These are phyloP conservation scores for Venturia aucupariae DNA, from an alignment of 2,329 filamentous ascomycete genomes.

Conservation along the genomic window DNA sequence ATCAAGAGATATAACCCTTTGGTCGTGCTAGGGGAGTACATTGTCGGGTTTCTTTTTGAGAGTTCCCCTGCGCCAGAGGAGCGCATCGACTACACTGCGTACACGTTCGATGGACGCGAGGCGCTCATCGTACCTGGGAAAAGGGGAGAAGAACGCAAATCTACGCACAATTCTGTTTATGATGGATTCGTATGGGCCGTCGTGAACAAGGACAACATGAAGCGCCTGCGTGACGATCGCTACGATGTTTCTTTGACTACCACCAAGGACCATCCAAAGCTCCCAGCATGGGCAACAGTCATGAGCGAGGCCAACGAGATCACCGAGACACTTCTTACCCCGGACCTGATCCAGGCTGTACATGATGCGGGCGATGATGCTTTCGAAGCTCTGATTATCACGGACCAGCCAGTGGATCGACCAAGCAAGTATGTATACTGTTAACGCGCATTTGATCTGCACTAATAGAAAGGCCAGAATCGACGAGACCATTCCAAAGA, in stretches of 20 bases:
- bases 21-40: slow-evolving; percentile 54
- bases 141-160: slow-evolving; percentile 53
- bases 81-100: slow-evolving; percentile 64
- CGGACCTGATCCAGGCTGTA: slow-evolving; percentile 76
- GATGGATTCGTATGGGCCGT: slow-evolving; percentile 93
- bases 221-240: slow-evolving; percentile 76
- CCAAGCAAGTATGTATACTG: slow-evolving; percentile 60
- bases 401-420: slow-evolving; percentile 81
- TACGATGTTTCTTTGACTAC: slow-evolving; percentile 90
- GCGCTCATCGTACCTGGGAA: slow-evolving; percentile 58
- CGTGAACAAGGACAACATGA: slow-evolving; percentile 93
- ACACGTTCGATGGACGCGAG: slow-evolving; percentile 91
- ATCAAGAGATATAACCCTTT: slow-evolving; percentile 82
- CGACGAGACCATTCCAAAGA: slow-evolving; percentile 74
- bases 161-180: slow-evolving; percentile 51
- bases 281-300: slow-evolving; percentile 81
- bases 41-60: slow-evolving; percentile 71
- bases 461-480: slow-evolving; percentile 43
- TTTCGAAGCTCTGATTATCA: slow-evolving; percentile 73
- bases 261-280: slow-evolving; percentile 85
- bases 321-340: slow-evolving; percentile 75
- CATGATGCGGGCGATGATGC: slow-evolving; percentile 73
- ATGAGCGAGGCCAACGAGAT: slow-evolving; percentile 98
- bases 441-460: neutral
- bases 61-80: slow-evolving; percentile 61